Conservation (phyloP, 495 filamentous ascomycete species). For the Durotheca rogersii region DNA sequence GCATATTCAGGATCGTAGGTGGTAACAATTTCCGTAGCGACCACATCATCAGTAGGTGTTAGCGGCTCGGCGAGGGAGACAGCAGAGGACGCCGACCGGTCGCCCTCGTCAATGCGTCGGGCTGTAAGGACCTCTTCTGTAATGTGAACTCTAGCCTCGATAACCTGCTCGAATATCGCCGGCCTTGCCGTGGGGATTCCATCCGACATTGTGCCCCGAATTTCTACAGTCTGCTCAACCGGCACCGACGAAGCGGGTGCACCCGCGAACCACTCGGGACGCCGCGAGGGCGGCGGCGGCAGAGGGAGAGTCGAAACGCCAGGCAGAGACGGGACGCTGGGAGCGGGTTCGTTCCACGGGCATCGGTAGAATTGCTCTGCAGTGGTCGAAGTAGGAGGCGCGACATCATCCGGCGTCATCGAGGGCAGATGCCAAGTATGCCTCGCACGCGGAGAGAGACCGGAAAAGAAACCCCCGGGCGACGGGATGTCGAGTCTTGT, state of each 20-base stretch:
- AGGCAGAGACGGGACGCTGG: slow-evolving; percentile 35
- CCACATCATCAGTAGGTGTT: slow-evolving; percentile 46
- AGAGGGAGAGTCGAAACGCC: slow-evolving; percentile 38
- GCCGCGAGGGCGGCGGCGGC: slow-evolving; percentile 40
- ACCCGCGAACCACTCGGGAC: slow-evolving; percentile 30
- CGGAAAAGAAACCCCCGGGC: slow-evolving; percentile 87
- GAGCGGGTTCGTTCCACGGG: slow-evolving; percentile 58
- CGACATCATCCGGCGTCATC: slow-evolving; percentile 43
- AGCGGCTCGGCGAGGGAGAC: slow-evolving; percentile 33
- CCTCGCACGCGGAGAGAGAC: slow-evolving; percentile 66
- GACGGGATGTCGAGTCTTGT: slow-evolving; percentile 81
- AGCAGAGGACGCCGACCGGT: slow-evolving; percentile 44
- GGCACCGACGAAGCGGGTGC: slow-evolving; percentile 41
- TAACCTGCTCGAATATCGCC: slow-evolving; percentile 32
- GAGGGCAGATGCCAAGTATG: slow-evolving; percentile 71
- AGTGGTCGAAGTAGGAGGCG: slow-evolving; percentile 70
- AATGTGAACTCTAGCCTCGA: slow-evolving; percentile 22
- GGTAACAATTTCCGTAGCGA: slow-evolving; percentile 55
- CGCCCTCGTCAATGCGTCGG: slow-evolving; percentile 23
- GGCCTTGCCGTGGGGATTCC: slow-evolving; percentile 68
- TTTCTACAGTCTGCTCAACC: slow-evolving; percentile 68
- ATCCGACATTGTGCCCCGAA: slow-evolving; percentile 51
- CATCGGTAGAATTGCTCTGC: slow-evolving; percentile 82
- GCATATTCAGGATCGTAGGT: slow-evolving; percentile 73
- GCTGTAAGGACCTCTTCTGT: slow-evolving; percentile 31